Evolutionary conservation across 2,329 filamentous ascomycete species (phyloP).

Genomic region (Penicillium sp.): DNA sequence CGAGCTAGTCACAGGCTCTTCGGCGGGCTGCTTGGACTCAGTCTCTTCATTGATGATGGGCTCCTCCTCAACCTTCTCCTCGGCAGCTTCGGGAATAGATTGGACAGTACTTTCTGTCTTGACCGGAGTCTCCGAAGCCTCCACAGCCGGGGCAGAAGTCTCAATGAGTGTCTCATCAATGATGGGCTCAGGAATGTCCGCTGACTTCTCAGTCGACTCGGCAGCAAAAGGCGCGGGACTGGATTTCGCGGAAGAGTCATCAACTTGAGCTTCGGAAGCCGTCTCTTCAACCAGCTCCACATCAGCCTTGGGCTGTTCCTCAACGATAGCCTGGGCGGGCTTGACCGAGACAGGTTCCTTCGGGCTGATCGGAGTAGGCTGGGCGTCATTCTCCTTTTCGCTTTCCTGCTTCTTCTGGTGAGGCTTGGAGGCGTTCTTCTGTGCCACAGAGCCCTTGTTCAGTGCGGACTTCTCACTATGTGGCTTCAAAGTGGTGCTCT

Average conservation of each 20-base stretch:
- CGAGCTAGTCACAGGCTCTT: neutral
- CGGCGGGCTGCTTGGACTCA: neutral
- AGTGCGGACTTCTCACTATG: conserved; percentile 24
- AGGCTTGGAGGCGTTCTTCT: conserved; percentile 10
- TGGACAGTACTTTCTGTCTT: neutral
- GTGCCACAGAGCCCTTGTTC: conserved; percentile 7
- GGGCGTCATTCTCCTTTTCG: conserved; percentile 23
- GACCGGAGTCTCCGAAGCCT: neutral
- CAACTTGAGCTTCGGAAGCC: neutral
- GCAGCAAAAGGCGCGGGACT: neutral
- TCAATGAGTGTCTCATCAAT: conserved; percentile 8
- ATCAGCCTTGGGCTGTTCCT: conserved; percentile 9
- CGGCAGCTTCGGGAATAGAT: neutral
- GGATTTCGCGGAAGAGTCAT: neutral
- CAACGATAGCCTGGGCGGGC: neutral
- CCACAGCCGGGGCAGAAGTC: neutral
- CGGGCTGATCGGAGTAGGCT: conserved; percentile 4
- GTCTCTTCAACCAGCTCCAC: neutral
- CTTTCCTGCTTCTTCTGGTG: conserved; percentile 11
- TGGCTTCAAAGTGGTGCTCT: conserved; percentile 16
- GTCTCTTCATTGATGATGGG: neutral
- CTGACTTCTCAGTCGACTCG: conserved; percentile 3
- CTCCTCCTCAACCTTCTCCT: neutral
- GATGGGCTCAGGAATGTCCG: conserved; percentile 12
- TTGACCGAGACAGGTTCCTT: conserved; percentile 10